Evolutionary conservation across 2,329 filamentous ascomycete species (phyloP).

Genomic region (Hymenoscyphus infarciens): DNA sequence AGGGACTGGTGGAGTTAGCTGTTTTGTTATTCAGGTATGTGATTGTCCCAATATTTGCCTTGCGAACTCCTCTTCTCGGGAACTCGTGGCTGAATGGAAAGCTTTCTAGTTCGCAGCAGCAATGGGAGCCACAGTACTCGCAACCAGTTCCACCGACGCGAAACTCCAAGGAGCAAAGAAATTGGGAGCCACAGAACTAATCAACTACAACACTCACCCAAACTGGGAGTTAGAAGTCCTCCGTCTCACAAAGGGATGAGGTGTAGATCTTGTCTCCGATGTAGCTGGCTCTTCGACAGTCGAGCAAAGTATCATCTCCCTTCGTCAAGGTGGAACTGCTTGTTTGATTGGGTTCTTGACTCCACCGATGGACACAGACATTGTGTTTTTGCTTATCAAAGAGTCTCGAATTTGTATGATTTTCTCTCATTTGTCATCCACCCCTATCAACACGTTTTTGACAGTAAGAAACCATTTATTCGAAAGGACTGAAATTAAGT

Average conservation of each 20-base stretch:
- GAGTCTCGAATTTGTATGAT: neutral
- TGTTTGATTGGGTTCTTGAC: conserved; percentile 16
- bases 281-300: conserved; percentile 55
- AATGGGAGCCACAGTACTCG: conserved; percentile 51
- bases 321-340: conserved; percentile 39
- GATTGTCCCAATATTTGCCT: neutral
- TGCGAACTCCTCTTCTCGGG: neutral
- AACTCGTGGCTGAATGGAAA: neutral
- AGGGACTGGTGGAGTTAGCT: conserved; percentile 41
- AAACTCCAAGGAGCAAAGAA: conserved; percentile 51
- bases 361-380: neutral
- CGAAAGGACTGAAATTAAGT: too few species aligned
- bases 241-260: conserved; percentile 33
- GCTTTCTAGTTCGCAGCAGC: conserved; percentile 42
- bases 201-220: conserved; percentile 56
- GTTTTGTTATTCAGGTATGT: conserved; percentile 34
- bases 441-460: neutral
- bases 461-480: too few species aligned
- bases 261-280: conserved; percentile 41
- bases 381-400: neutral
- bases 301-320: conserved; percentile 49
- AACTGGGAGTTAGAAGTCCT: conserved; percentile 43
- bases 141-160: conserved; percentile 54
- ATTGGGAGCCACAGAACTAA: conserved; percentile 53
- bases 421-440: neutral